Percentiles rank a stretch among this genome's conserved stretches.
These are phyloP conservation scores for Tuber borchii DNA, from an alignment of 495 filamentous ascomycete species.

Conservation along the genomic window DNA sequence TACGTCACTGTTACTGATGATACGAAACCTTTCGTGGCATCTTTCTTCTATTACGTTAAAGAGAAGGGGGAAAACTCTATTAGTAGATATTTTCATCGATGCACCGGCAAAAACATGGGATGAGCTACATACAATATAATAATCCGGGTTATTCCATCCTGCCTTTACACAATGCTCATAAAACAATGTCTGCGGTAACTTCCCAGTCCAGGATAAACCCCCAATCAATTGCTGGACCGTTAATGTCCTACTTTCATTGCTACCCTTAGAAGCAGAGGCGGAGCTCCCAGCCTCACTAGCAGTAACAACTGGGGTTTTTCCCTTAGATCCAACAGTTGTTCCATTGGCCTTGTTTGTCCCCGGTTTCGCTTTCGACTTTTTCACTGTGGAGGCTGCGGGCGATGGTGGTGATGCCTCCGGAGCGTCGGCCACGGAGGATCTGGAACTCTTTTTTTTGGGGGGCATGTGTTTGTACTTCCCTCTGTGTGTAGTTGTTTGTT, in stretches of 20 bases:
- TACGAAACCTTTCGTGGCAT: constrained; percentile 56
- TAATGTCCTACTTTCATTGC: constrained; percentile 1
- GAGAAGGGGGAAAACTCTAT: constrained; percentile 32
- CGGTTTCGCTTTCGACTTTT: constrained; percentile 2
- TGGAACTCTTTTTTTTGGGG: neutral
- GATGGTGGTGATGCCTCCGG: neutral
- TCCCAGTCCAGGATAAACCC: constrained; percentile 94
- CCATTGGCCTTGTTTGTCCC: neutral
- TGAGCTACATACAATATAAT: constrained; percentile 48
- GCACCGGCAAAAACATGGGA: neutral
- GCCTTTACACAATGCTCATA: constrained; percentile 73
- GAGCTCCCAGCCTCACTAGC: constrained; percentile 1
- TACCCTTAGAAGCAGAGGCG: neutral
- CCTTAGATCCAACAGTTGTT: neutral
- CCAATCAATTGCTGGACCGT: constrained; percentile 58
- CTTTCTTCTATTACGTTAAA: constrained; percentile 40
- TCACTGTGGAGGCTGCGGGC: neutral
- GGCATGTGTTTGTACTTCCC: neutral
- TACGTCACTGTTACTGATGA: constrained; percentile 71
- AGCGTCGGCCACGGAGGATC: neutral
- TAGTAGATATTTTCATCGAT: neutral
- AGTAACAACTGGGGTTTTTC: neutral
- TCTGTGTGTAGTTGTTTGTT: neutral
- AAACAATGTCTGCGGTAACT: constrained; percentile 85
- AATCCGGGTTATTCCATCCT: constrained; percentile 91